Evolutionary conservation across 768 basidiomycete species (phyloP), one percentile per base, ranked within the genome.

Genomic region (Pisolithus orientalis): DNA sequence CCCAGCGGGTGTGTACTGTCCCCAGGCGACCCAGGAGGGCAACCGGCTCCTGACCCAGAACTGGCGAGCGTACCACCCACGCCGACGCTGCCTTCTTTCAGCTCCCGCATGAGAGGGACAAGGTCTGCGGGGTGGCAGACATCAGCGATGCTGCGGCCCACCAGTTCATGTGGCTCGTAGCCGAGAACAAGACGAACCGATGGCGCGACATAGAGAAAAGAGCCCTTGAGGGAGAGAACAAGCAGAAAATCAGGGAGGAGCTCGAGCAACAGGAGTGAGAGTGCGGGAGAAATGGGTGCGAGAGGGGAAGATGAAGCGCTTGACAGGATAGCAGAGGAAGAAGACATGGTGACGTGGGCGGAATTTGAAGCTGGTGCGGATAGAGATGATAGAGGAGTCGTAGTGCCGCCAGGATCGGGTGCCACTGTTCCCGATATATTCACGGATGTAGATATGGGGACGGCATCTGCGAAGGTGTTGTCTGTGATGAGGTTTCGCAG

Each of bases 161-260:
- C 76, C 51, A 98, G 82, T 53, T 95, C 91, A 31, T 81, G 75
- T 2, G 94, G 84, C 25, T 87, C 82, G 70, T 94, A 96, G 37
- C 94, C 94, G 34, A 98, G 77, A 9, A 93, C 81, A 28, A 79
- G 72, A 10, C 79, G 71, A 17, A 95, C 82, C 25, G 86, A 80
- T 1, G 93, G 93, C 0, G 92, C 90, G 48, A 92, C 89, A 65
- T 96, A 99, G 45, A 95, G 82, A 68, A 98, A 93, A 14, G 80
- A 76, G 28, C 95, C 95, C 64, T 97, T 94, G 59, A 96, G 82
- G 2, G 90, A 93, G 39, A 99, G 76, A 50, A 97, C 94, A 62
- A 89, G 87, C 24, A 96, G 73, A 64, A 95, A 90, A 65, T 97
- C 95, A 2, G 85, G 82, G 5, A 74, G 68, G 28, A 73, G 70